These are phyloP conservation scores for Arthrobotrys iridis DNA, from an alignment of 2,329 filamentous ascomycete genomes.

Conservation along the genomic window DNA sequence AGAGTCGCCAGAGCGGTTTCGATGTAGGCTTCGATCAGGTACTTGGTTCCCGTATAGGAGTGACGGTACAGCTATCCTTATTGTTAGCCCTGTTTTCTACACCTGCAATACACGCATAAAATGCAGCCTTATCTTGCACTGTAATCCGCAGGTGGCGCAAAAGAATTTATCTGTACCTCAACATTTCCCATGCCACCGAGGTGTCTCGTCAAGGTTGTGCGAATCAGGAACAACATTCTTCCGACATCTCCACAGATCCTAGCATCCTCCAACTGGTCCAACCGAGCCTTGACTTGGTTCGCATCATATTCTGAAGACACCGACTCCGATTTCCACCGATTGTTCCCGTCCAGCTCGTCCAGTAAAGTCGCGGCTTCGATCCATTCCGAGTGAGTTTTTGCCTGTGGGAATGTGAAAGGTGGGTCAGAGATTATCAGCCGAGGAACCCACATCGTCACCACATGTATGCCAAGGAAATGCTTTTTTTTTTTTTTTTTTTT, in stretches of 20 bases:
- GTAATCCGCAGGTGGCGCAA: background rate
- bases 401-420: constrained; percentile 64
- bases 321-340: constrained; percentile 78
- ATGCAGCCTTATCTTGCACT: constrained; percentile 2
- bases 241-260: constrained; percentile 76
- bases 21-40: constrained; percentile 86
- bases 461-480: constrained; percentile 34
- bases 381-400: constrained; percentile 77
- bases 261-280: constrained; percentile 78
- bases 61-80: constrained; percentile 74
- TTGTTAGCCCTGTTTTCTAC: background rate
- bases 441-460: constrained; percentile 36
- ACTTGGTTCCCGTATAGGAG: constrained; percentile 85
- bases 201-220: constrained; percentile 81
- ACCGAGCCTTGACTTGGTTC: constrained; percentile 73
- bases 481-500: too few species aligned
- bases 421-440: constrained; percentile 38
- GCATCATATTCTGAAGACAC: constrained; percentile 77
- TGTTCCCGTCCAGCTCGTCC: constrained; percentile 80
- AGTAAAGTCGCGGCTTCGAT: constrained; percentile 77
- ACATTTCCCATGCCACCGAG: constrained; percentile 87
- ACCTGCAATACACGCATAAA: background rate
- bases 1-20: constrained; percentile 80
- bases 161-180: constrained; percentile 60
- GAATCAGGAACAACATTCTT: constrained; percentile 80